Evolutionary conservation across 495 filamentous ascomycete species (phyloP).

Genomic region (Lasiosphaeria hispida): DNA sequence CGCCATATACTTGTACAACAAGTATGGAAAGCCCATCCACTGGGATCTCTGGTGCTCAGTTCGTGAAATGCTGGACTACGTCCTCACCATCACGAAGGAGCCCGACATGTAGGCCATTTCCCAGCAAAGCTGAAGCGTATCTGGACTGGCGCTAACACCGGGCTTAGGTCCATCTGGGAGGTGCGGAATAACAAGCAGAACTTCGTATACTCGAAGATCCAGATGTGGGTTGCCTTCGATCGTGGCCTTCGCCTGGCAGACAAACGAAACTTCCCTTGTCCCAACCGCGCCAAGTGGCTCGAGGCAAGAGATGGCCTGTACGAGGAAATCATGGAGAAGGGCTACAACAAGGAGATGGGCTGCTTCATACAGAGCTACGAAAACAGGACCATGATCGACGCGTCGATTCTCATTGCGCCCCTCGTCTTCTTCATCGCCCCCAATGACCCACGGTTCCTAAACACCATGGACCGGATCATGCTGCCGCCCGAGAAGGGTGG

Average conservation of each 20-base stretch:
- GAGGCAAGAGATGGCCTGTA: conserved; percentile 60
- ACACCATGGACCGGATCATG: conserved; percentile 66
- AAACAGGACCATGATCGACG: conserved; percentile 62
- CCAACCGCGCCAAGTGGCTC: conserved; percentile 61
- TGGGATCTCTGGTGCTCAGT: conserved; percentile 62
- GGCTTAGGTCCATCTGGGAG: conserved; percentile 63
- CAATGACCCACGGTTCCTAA: conserved; percentile 68
- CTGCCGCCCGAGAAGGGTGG: conserved; percentile 68
- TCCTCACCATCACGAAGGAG: conserved; percentile 52
- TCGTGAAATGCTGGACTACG: conserved; percentile 43
- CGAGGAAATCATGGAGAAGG: conserved; percentile 70
- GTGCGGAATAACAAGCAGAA: conserved; percentile 69
- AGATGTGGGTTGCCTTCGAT: conserved; percentile 75
- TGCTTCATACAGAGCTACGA: conserved; percentile 74
- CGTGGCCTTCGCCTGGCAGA: conserved; percentile 67
- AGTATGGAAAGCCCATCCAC: conserved; percentile 69
- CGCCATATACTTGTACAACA: conserved; percentile 73
- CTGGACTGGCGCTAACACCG: background rate
- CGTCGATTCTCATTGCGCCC: conserved; percentile 68
- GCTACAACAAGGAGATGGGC: conserved; percentile 60
- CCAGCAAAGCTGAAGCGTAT: background rate
- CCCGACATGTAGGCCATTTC: conserved; percentile 55
- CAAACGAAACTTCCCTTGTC: conserved; percentile 67
- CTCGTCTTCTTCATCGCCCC: conserved; percentile 73
- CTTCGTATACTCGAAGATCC: conserved; percentile 71